These are phyloP conservation scores for Fraxinus albicans DNA, from an alignment of 305 asterid species.

Conservation along the genomic window DNA sequence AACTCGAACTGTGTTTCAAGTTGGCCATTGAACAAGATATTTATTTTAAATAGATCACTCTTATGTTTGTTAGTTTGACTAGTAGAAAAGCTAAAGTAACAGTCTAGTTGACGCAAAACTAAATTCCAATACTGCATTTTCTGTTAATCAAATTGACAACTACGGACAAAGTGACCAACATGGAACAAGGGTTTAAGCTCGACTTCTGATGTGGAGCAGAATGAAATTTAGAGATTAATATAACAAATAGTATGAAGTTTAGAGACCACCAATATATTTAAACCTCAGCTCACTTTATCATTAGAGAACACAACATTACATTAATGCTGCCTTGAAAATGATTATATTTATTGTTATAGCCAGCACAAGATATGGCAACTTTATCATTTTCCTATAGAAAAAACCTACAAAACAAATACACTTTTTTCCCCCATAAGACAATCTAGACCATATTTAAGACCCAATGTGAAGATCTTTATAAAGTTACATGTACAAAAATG, in stretches of 20 bases:
- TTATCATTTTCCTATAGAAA: slow-evolving; percentile 27
- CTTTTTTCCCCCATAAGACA: slow-evolving; percentile 15
- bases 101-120: not conserved
- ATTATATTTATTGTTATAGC: slow-evolving; percentile 5
- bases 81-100: not conserved
- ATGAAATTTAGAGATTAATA: not conserved
- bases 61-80: not conserved
- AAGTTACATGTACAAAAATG: slow-evolving; percentile 36
- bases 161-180: not conserved
- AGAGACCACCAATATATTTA: not conserved
- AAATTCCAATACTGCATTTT: not conserved
- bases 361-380: slow-evolving; percentile 6
- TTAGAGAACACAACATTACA: not conserved
- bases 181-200: not conserved
- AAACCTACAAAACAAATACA: slow-evolving; percentile 27
- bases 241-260: not conserved
- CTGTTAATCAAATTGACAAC: not conserved
- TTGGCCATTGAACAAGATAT: not conserved
- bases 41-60: not conserved
- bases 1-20: not conserved
- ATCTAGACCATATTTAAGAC: slow-evolving; percentile 8
- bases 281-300: not conserved
- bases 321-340: not conserved
- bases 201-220: not conserved
- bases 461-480: not conserved